Percentiles rank a stretch among this genome's conserved stretches.
Conservation (phyloP, 257 asterid genomes). For the Capsicum pubescens region DNA sequence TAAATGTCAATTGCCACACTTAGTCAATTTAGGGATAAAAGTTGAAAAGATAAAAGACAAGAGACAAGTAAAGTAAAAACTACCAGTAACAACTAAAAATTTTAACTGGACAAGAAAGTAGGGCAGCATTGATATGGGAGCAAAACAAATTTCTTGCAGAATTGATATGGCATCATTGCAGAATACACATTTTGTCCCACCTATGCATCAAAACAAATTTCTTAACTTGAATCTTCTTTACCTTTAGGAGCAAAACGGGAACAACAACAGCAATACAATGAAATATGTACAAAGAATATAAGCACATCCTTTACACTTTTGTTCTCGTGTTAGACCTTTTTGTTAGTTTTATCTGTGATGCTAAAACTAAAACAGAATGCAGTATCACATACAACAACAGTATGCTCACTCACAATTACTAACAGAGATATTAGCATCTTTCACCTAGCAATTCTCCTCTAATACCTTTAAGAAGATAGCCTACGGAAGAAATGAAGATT, state of each 20-base stretch:
- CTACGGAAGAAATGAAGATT: conserved; percentile 10
- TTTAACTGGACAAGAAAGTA: no score
- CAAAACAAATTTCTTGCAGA: no score
- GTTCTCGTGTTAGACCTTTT: not conserved
- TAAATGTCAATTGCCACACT: no score
- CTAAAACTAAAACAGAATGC: not conserved
- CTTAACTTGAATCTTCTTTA: not conserved
- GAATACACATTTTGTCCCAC: conserved; percentile 96
- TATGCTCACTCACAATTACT: not conserved
- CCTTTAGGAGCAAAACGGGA: not conserved
- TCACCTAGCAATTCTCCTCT: not conserved
- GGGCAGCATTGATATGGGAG: no score
- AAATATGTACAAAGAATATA: not conserved
- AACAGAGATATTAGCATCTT: not conserved
- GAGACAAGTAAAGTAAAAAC: no score
- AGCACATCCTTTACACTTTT: not conserved
- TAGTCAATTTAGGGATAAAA: no score
- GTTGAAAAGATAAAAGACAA: no score
- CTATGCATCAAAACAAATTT: conserved; percentile 44
- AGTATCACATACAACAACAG: not conserved
- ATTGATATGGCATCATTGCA: conserved; percentile 53
- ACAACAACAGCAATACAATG: not conserved
- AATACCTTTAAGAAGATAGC: not conserved
- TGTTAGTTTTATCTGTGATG: not conserved
- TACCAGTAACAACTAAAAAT: no score